Evolutionary conservation across 805 yeast genomes (phyloP).

Genomic region (Suhomyces canberraensis): DNA sequence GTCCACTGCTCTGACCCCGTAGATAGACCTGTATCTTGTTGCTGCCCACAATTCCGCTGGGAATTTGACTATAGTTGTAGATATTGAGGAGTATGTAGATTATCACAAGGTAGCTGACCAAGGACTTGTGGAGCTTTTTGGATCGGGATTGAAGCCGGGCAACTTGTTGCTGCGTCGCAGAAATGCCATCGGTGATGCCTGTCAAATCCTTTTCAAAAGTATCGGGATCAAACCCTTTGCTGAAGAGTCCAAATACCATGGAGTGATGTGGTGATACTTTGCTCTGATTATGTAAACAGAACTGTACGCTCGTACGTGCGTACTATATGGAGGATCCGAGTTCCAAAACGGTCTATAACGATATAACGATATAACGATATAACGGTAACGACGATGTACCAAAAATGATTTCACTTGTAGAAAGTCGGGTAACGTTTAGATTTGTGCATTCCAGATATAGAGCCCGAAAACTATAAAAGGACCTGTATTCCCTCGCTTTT

Average conservation of each 20-base stretch:
- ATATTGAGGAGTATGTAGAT: constrained; percentile 23
- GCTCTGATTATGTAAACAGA: no score
- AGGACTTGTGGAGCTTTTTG: constrained; percentile 13
- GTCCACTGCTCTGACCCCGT: constrained; percentile 19
- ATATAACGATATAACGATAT: no score
- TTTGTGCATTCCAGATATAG: no score
- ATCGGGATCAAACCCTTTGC: constrained; percentile 35
- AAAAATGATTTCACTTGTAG: no score
- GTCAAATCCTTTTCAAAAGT: constrained; percentile 43
- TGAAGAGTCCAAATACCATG: constrained; percentile 29
- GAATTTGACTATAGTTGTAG: constrained; percentile 19
- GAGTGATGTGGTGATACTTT: background rate
- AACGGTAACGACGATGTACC: no score
- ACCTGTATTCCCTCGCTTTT: no score
- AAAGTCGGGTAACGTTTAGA: no score
- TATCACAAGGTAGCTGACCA: constrained; percentile 16
- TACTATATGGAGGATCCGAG: no score
- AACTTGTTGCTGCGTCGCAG: constrained; percentile 22
- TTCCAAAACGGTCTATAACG: no score
- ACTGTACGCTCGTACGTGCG: no score
- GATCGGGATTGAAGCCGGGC: constrained; percentile 13
- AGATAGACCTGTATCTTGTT: constrained; percentile 23
- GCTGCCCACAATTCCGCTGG: constrained; percentile 12
- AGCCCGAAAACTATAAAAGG: no score
- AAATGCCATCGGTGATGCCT: constrained; percentile 32